Evolutionary conservation across 129 eudicot species (phyloP).

Genomic region (Glebionis coronaria): DNA sequence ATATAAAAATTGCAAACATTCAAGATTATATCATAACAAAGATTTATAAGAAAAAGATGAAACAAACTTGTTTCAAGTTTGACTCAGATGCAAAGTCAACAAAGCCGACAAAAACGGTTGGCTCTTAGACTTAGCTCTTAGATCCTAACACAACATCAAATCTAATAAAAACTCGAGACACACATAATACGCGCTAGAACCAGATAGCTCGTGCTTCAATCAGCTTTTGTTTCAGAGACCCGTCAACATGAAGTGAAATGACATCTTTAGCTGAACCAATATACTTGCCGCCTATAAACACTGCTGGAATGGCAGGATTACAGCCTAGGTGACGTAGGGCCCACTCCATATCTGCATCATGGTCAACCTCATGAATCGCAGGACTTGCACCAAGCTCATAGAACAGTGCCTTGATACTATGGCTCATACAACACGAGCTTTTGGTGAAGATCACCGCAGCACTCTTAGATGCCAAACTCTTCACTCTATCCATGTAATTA

Average conservation of each 20-base stretch:
- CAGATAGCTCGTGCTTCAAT: slow-evolving; percentile 78
- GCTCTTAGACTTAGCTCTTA: slow-evolving; percentile 26
- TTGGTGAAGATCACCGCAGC: slow-evolving; percentile 98
- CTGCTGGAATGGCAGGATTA: slow-evolving; percentile 76
- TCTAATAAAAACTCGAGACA: slow-evolving; percentile 14
- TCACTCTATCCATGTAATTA: slow-evolving; percentile 59
- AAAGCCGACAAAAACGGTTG: slow-evolving; percentile 27
- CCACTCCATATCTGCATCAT: slow-evolving; percentile 71
- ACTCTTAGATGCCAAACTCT: slow-evolving; percentile 70
- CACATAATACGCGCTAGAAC: slow-evolving; percentile 41
- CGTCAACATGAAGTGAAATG: slow-evolving; percentile 78
- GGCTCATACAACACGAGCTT: slow-evolving; percentile 92
- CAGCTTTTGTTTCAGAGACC: slow-evolving; percentile 63
- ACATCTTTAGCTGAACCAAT: slow-evolving; percentile 77
- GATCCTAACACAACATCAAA: slow-evolving; percentile 18
- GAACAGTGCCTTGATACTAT: slow-evolving; percentile 86
- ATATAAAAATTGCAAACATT: neutral
- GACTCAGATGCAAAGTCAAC: slow-evolving; percentile 21
- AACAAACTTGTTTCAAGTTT: slow-evolving; percentile 1
- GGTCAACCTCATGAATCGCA: slow-evolving; percentile 77
- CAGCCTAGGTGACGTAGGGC: slow-evolving; percentile 67
- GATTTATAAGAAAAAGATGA: slow-evolving; percentile 7
- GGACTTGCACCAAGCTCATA: slow-evolving; percentile 94
- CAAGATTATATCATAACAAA: neutral
- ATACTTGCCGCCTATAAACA: slow-evolving; percentile 78